phyloP scores from a whole-genome alignment of 2,329 filamentous ascomycete genomes.

The Pseudogymnoascus sp. region DNA sequence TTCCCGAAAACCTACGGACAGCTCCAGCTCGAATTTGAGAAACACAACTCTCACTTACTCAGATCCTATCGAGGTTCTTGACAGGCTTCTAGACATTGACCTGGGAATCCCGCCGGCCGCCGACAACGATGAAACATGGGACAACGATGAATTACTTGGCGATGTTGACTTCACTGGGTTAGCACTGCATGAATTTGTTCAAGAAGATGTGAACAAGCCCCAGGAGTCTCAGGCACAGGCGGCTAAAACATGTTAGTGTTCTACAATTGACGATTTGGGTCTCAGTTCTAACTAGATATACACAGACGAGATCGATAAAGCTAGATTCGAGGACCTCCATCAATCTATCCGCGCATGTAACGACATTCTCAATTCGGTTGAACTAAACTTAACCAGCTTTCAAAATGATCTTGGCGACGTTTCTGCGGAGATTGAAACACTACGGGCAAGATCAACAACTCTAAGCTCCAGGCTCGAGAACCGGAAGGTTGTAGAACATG shows the following conservation, averaged over 20 bases:
- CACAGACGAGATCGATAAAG: slow-evolving; percentile 67
- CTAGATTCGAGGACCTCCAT: slow-evolving; percentile 85
- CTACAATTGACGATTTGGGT: slow-evolving; percentile 9
- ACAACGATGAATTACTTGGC: slow-evolving; percentile 31
- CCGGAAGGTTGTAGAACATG: slow-evolving; percentile 78
- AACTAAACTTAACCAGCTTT: slow-evolving; percentile 85
- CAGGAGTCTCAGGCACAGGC: slow-evolving; percentile 48
- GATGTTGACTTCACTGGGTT: slow-evolving; percentile 73
- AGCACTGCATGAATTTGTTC: slow-evolving; percentile 54
- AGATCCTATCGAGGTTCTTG: slow-evolving; percentile 65
- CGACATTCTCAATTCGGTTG: slow-evolving; percentile 85
- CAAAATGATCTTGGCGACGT: slow-evolving; percentile 87
- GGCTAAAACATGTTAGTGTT: slow-evolving; percentile 61
- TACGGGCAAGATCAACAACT: slow-evolving; percentile 77
- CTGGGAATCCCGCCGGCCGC: background rate
- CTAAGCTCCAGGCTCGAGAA: slow-evolving; percentile 83
- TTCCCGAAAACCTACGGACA: slow-evolving; percentile 59
- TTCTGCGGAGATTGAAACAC: slow-evolving; percentile 87
- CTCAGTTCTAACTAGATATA: slow-evolving; percentile 15
- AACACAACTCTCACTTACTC: slow-evolving; percentile 43
- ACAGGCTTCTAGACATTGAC: slow-evolving; percentile 28
- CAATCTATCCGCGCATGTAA: slow-evolving; percentile 85
- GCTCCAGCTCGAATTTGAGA: slow-evolving; percentile 57
- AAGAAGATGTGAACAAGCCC: slow-evolving; percentile 12
- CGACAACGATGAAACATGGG: slow-evolving; percentile 25